phyloP scores from a whole-genome alignment of 768 basidiomycete species.

The Pleurotus pulmonarius region DNA sequence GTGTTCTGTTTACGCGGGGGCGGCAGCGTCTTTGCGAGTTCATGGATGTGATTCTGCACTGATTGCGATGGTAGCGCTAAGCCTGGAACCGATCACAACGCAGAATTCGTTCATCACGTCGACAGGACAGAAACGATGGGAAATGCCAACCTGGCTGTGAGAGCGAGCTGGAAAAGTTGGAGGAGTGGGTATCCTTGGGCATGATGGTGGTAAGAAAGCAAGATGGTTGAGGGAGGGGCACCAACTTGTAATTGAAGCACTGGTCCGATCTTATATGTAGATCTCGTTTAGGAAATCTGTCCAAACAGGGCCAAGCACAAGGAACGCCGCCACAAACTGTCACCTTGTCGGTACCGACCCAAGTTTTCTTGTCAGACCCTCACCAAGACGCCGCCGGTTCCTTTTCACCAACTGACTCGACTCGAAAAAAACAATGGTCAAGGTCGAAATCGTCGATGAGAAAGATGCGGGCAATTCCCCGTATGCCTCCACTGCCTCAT shows the following conservation, averaged over 20 bases:
- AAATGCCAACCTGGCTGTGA: conserved; percentile 31
- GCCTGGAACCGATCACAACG: conserved; percentile 31
- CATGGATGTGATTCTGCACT: conserved; percentile 80
- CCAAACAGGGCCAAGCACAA: conserved; percentile 21
- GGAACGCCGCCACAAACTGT: conserved; percentile 14
- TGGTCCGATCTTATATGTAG: conserved; percentile 35
- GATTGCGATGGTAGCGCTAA: conserved; percentile 61
- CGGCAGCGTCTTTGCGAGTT: conserved; percentile 73
- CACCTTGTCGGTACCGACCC: conserved; percentile 9
- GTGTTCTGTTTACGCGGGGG: conserved; percentile 92
- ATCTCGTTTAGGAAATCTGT: conserved; percentile 18
- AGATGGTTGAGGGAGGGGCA: conserved; percentile 13
- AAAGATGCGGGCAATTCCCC: conserved; percentile 64
- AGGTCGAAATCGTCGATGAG: conserved; percentile 85
- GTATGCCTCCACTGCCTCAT: conserved; percentile 73
- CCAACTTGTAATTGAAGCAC: conserved; percentile 17
- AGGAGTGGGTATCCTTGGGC: conserved; percentile 25
- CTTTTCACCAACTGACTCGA: conserved; percentile 5
- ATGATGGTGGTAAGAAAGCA: conserved; percentile 26
- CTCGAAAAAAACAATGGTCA: conserved; percentile 67
- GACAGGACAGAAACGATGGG: conserved; percentile 6
- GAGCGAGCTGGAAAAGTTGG: conserved; percentile 15
- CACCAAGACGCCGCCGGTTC: neutral
- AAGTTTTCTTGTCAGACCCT: conserved; percentile 12
- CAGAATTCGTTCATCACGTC: neutral